These are phyloP conservation scores for Capsella bursapastoris DNA, from an alignment of 345 rosid genomes.

Conservation along the genomic window DNA sequence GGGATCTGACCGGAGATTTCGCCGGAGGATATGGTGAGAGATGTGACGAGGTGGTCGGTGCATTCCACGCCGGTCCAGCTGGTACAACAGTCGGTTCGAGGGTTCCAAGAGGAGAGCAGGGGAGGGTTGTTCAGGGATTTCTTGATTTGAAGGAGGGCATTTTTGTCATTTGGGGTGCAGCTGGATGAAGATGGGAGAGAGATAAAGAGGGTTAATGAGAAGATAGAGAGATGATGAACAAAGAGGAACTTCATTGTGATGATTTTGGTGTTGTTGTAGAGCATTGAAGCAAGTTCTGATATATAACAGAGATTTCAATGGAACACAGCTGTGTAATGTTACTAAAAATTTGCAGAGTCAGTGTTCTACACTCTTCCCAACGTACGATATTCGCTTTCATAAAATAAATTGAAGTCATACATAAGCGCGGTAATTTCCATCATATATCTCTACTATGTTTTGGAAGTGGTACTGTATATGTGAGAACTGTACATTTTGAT, in stretches of 20 bases:
- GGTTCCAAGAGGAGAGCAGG: conserved; percentile 70
- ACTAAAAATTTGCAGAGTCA: not conserved
- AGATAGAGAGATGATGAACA: conserved; percentile 2
- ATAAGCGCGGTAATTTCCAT: not conserved
- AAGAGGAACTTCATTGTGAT: conserved; percentile 39
- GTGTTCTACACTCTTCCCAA: conserved; percentile 27
- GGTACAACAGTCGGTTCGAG: conserved; percentile 66
- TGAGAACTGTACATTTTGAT: too few relatives aligned
- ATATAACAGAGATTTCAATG: conserved; percentile 31
- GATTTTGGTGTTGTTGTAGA: not conserved
- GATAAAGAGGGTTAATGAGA: conserved; percentile 36
- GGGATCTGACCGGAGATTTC: conserved; percentile 65
- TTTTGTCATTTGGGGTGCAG: conserved; percentile 61
- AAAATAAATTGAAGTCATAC: too few relatives aligned
- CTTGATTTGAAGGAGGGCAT: conserved; percentile 66
- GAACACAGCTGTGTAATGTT: conserved; percentile 37
- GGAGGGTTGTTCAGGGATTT: conserved; percentile 61
- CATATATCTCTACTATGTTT: not conserved
- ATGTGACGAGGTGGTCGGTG: conserved; percentile 54
- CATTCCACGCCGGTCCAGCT: conserved; percentile 72
- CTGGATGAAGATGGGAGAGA: conserved; percentile 41
- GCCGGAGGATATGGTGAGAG: conserved; percentile 61
- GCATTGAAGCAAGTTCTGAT: not conserved
- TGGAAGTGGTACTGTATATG: not conserved
- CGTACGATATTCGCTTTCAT: conserved; percentile 24